These are phyloP conservation scores for Poa annua DNA, from an alignment of 176 grass and related monocot species.

Conservation along the genomic window DNA sequence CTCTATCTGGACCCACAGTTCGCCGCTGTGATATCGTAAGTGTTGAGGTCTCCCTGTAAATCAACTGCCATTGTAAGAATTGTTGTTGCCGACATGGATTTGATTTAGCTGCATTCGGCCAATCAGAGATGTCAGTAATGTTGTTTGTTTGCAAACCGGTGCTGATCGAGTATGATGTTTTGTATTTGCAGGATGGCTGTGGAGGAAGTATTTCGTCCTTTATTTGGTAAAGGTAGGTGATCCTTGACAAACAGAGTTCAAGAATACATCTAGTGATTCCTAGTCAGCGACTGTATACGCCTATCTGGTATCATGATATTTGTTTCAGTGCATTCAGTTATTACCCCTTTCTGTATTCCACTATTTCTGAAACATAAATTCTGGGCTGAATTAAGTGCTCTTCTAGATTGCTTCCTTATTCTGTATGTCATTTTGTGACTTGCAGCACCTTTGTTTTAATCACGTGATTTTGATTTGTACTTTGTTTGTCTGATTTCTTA, in stretches of 20 bases:
- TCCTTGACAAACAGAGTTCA: neutral
- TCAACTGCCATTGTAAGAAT: neutral
- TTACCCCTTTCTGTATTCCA: neutral
- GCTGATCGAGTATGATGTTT: constrained; percentile 25
- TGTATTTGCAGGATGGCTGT: constrained; percentile 66
- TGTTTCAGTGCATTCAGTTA: neutral
- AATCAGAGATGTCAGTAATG: neutral
- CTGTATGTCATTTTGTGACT: neutral
- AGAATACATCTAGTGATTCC: neutral
- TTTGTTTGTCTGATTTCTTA: constrained; percentile 17
- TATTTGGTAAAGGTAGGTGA: constrained; percentile 65
- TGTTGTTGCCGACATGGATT: neutral
- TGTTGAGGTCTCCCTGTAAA: neutral
- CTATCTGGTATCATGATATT: neutral
- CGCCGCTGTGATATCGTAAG: constrained; percentile 71
- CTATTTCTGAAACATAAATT: neutral
- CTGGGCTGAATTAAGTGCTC: neutral
- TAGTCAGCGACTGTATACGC: neutral
- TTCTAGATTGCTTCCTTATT: constrained; percentile 2
- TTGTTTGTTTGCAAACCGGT: neutral
- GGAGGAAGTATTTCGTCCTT: constrained; percentile 76
- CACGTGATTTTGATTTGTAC: constrained; percentile 5
- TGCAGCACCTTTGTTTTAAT: neutral
- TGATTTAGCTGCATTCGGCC: neutral
- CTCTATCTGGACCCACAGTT: constrained; percentile 66